Percentiles rank a stretch among this genome's conserved stretches.
These are phyloP conservation scores for Aureobasidium sp. DNA, from an alignment of 2,329 filamentous ascomycete genomes.

Conservation along the genomic window DNA sequence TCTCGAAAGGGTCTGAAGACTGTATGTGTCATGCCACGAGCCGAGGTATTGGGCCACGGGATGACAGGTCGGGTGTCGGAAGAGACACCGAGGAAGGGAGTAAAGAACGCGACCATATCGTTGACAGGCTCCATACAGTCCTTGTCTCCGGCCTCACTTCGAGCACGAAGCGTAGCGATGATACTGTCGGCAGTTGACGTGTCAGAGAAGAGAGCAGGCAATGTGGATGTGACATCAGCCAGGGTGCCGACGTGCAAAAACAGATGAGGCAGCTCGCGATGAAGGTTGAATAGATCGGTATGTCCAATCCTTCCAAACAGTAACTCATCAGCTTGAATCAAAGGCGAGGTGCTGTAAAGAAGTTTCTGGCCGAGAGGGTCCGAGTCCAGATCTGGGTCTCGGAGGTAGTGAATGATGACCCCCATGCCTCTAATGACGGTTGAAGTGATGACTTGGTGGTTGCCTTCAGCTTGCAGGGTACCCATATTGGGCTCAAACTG, in stretches of 20 bases:
- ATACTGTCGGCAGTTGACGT: neutral
- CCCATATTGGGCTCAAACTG: conserved; percentile 11
- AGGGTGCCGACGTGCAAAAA: neutral
- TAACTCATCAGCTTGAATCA: conserved; percentile 7
- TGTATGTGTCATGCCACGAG: conserved; percentile 12
- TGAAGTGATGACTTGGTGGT: conserved; percentile 11
- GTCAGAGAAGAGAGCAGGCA: conserved; percentile 4
- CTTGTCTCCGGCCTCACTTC: conserved; percentile 1
- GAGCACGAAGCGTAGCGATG: neutral
- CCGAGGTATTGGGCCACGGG: conserved; percentile 1
- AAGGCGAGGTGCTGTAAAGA: neutral
- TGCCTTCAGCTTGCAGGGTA: conserved; percentile 6
- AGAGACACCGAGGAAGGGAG: neutral
- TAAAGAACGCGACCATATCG: conserved; percentile 4
- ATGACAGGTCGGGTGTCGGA: conserved; percentile 4
- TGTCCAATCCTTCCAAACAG: conserved; percentile 4
- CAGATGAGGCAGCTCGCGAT: neutral
- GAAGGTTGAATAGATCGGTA: conserved; percentile 4
- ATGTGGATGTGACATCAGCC: conserved; percentile 3
- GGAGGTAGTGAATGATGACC: conserved; percentile 7
- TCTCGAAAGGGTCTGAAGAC: neutral
- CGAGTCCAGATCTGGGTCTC: conserved; percentile 1
- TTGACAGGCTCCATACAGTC: conserved; percentile 12
- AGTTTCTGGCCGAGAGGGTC: neutral
- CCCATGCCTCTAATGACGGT: conserved; percentile 14